A percentile compares a stretch with the other conserved stretches of the same genome.
Conservation (phyloP, 148 eudicot species). For the Nyssa sinensis region DNA sequence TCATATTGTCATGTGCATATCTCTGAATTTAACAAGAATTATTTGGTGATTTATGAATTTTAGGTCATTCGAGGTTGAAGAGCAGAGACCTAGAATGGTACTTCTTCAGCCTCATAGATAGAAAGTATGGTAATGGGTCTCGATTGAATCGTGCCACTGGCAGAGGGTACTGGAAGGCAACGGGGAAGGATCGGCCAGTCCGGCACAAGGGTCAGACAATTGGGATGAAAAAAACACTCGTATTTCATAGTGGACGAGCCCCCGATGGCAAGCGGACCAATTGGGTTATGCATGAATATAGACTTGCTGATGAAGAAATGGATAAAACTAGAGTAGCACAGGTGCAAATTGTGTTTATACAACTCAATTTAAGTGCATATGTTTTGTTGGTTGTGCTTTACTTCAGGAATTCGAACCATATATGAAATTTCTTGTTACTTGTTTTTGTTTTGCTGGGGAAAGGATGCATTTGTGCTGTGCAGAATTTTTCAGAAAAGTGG, state of each 20-base stretch:
- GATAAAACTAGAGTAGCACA: slow-evolving; percentile 53
- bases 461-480: slow-evolving; percentile 80
- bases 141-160: slow-evolving; percentile 78
- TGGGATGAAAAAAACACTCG: slow-evolving; percentile 85
- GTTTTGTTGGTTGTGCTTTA: not conserved
- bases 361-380: not conserved
- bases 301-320: slow-evolving; percentile 62
- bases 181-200: slow-evolving; percentile 73
- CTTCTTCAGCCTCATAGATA: slow-evolving; percentile 76
- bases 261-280: slow-evolving; percentile 79
- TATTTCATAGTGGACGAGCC: slow-evolving; percentile 79
- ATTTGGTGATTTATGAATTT: not conserved
- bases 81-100: slow-evolving; percentile 78
- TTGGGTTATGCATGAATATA: slow-evolving; percentile 90
- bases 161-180: slow-evolving; percentile 83
- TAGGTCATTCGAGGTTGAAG: slow-evolving; percentile 66
- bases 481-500: slow-evolving; percentile 86
- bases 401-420: not conserved
- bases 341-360: slow-evolving; percentile 27
- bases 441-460: slow-evolving; percentile 24
- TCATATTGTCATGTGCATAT: no score
- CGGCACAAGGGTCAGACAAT: slow-evolving; percentile 49
- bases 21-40: not conserved
- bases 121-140: slow-evolving; percentile 74
- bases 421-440: not conserved